These are phyloP conservation scores for Saksenaea oblongispora DNA, from an alignment of 371 early-diverging fungal genomes.

Conservation along the genomic window DNA sequence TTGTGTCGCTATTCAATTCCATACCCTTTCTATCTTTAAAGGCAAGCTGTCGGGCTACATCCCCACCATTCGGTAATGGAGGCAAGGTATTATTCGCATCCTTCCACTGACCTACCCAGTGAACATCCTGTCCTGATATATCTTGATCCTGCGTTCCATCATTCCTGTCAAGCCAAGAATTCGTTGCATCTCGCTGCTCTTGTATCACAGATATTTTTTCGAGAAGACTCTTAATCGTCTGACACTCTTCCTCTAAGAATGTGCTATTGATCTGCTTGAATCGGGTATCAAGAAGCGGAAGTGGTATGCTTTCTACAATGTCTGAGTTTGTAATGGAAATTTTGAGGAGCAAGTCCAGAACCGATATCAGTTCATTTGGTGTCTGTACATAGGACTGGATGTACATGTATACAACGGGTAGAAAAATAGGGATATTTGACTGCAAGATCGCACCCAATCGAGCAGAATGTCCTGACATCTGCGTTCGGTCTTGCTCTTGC, in stretches of 20 bases:
- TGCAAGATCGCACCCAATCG: background rate
- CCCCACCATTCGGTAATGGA: background rate
- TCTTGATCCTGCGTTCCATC: background rate
- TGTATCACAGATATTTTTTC: background rate
- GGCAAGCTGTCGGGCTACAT: background rate
- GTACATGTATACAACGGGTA: slow-evolving; percentile 2
- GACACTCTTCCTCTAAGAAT: background rate
- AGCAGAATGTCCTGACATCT: background rate
- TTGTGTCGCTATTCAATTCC: background rate
- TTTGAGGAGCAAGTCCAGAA: slow-evolving; percentile 8
- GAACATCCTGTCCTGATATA: slow-evolving; percentile 7
- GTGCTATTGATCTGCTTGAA: background rate
- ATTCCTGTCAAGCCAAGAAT: background rate
- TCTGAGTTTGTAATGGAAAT: slow-evolving; percentile 3
- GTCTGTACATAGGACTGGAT: slow-evolving; percentile 9
- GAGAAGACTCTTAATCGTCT: slow-evolving; percentile 2
- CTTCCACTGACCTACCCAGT: background rate
- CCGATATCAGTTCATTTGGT: slow-evolving; percentile 13
- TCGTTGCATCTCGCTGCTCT: background rate
- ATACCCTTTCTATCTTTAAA: background rate
- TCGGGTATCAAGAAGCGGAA: background rate
- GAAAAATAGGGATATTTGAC: background rate
- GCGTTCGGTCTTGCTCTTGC: slow-evolving; percentile 8
- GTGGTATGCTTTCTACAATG: slow-evolving; percentile 5
- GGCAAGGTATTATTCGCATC: background rate